phyloP scores from a whole-genome alignment of 2,329 filamentous ascomycete species.

The Microcera coccophila region DNA sequence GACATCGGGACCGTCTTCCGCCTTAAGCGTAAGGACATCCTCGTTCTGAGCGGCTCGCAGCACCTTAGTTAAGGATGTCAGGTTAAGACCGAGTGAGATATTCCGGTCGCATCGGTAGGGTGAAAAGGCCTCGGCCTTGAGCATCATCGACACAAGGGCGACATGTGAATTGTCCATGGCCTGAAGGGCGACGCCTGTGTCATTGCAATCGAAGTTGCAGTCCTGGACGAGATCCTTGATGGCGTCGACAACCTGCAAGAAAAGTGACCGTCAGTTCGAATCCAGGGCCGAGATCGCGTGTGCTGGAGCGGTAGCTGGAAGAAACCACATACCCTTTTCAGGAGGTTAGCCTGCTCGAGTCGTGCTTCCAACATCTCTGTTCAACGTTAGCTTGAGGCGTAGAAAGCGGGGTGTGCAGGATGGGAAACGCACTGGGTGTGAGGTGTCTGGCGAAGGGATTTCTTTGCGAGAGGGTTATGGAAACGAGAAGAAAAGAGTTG shows the following conservation, averaged over 20 bases:
- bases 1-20: slow-evolving; percentile 91
- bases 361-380: slow-evolving; percentile 87
- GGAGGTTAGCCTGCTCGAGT: slow-evolving; percentile 84
- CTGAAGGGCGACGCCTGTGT: slow-evolving; percentile 94
- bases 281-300: background rate
- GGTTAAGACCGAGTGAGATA: slow-evolving; percentile 95
- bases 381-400: slow-evolving; percentile 12
- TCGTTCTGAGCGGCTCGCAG: slow-evolving; percentile 91
- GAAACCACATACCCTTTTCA: slow-evolving; percentile 76
- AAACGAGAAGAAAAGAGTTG: background rate
- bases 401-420: slow-evolving; percentile 1
- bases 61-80: slow-evolving; percentile 94
- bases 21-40: slow-evolving; percentile 93
- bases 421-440: slow-evolving; percentile 3
- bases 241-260: slow-evolving; percentile 80
- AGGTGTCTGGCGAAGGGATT: background rate
- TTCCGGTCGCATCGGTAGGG: slow-evolving; percentile 99
- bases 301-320: background rate
- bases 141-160: slow-evolving; percentile 96
- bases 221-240: slow-evolving; percentile 99
- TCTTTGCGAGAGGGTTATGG: background rate
- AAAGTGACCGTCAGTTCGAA: background rate
- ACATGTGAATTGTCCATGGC: slow-evolving; percentile 99
- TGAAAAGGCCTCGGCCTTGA: slow-evolving; percentile 90
- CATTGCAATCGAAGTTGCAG: slow-evolving; percentile 99